Evolutionary conservation across 768 basidiomycete species (phyloP).

Genomic region (Mycena olivaceomarginata): DNA sequence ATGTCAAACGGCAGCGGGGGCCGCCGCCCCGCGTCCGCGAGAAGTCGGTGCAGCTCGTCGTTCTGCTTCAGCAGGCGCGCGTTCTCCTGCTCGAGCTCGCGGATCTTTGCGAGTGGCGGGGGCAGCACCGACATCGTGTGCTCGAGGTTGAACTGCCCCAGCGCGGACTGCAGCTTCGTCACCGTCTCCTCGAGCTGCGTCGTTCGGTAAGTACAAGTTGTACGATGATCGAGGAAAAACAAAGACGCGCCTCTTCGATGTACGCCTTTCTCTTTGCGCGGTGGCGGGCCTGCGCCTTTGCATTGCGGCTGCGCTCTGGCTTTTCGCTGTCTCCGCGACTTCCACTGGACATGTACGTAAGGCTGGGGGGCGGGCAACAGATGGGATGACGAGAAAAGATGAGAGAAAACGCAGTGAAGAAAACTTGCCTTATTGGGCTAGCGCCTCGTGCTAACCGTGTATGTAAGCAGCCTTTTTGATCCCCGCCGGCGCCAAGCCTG

Average conservation of each 20-base stretch:
- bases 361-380: background rate
- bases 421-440: background rate
- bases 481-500: too few relatives aligned
- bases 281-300: constrained; percentile 91
- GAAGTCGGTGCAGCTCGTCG: constrained; percentile 82
- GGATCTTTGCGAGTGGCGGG: constrained; percentile 82
- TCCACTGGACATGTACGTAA: background rate
- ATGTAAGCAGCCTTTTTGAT: background rate
- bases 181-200: constrained; percentile 88
- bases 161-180: constrained; percentile 85
- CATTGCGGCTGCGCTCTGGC: constrained; percentile 90
- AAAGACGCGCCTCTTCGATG: constrained; percentile 83
- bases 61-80: constrained; percentile 81
- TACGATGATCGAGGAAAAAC: background rate
- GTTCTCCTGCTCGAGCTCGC: constrained; percentile 90
- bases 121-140: constrained; percentile 80
- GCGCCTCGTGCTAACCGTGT: background rate
- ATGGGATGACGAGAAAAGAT: constrained; percentile 13
- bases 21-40: constrained; percentile 70
- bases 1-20: constrained; percentile 69
- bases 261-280: constrained; percentile 95
- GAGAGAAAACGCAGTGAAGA: background rate
- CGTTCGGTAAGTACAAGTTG: too few relatives aligned
- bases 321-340: constrained; percentile 60
- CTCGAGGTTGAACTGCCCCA: constrained; percentile 80